phyloP scores from a whole-genome alignment of 1,284 basidiomycete genomes.

The Albatrellus sp. region DNA sequence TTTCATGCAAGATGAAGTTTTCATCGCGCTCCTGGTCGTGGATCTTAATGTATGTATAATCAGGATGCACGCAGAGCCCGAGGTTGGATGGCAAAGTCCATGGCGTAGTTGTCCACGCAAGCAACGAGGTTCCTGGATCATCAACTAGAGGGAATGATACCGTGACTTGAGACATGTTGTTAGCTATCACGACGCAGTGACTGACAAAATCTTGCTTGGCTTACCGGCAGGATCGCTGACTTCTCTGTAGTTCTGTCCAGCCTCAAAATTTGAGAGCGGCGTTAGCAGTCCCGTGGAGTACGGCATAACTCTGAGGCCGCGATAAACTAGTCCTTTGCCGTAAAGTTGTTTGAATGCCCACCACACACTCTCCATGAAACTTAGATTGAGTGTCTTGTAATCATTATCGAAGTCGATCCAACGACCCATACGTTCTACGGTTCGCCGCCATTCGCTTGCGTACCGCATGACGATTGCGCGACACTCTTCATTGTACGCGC shows the following conservation, averaged over 20 bases:
- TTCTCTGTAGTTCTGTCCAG: constrained; percentile 87
- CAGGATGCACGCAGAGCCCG: constrained; percentile 91
- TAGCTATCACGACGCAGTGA: not conserved
- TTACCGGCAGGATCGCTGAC: constrained; percentile 87
- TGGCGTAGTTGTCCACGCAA: constrained; percentile 99
- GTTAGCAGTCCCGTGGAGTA: constrained; percentile 97
- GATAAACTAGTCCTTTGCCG: constrained; percentile 90
- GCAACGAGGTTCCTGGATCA: constrained; percentile 81
- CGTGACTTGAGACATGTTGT: constrained; percentile 45
- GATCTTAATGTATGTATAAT: constrained; percentile 95
- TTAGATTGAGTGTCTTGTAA: constrained; percentile 92
- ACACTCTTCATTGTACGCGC: constrained; percentile 96
- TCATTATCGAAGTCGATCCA: constrained; percentile 99
- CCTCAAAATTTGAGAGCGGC: constrained; percentile 97
- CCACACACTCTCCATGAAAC: constrained; percentile 99
- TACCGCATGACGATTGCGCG: constrained; percentile 98
- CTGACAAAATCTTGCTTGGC: constrained; percentile 14
- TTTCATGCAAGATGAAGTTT: constrained; percentile 91
- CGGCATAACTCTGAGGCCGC: constrained; percentile 93
- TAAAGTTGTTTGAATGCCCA: constrained; percentile 97
- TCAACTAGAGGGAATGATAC: constrained; percentile 89
- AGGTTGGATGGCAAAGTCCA: constrained; percentile 98
- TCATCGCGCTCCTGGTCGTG: constrained; percentile 81
- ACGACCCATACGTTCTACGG: constrained; percentile 95
- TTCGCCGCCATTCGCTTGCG: constrained; percentile 84